A percentile compares a stretch with the other conserved stretches of the same genome.
phyloP scores from a whole-genome alignment of 2,329 filamentous ascomycete genomes.

The Phialocephala subalpina region DNA sequence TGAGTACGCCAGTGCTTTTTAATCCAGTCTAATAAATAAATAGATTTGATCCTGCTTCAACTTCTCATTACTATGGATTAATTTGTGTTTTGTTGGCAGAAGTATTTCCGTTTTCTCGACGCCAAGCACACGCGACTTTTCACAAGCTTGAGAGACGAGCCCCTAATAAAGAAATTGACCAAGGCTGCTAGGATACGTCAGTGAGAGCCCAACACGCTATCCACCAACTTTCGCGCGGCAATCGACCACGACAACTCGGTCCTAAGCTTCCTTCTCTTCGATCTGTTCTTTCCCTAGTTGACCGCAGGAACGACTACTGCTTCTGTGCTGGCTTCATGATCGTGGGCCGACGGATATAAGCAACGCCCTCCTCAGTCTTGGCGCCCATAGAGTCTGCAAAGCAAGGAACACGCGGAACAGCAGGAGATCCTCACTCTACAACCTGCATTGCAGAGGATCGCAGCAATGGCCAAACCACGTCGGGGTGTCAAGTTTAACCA shows the following conservation, averaged over 20 bases:
- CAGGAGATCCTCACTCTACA: constrained; percentile 19
- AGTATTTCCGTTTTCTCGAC: background rate
- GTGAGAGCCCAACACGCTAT: constrained; percentile 11
- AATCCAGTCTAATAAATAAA: background rate
- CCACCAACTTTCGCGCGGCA: constrained; percentile 6
- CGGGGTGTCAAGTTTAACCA: constrained; percentile 62
- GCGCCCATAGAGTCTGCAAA: constrained; percentile 18
- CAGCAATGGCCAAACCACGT: constrained; percentile 53
- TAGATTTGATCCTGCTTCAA: background rate
- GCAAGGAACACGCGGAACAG: constrained; percentile 25
- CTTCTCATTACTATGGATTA: background rate
- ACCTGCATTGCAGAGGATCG: constrained; percentile 4
- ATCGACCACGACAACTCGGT: constrained; percentile 4
- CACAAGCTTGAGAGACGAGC: constrained; percentile 20
- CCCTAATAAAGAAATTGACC: constrained; percentile 19
- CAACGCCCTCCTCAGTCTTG: constrained; percentile 24
- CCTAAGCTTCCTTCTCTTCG: background rate
- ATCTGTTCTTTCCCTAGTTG: background rate
- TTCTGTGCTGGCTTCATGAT: background rate
- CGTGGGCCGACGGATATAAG: constrained; percentile 6
- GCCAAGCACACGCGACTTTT: constrained; percentile 17
- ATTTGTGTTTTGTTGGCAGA: background rate
- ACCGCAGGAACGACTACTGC: background rate
- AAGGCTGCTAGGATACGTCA: constrained; percentile 30
- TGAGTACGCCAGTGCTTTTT: background rate